Evolutionary conservation across 2,329 filamentous ascomycete species (phyloP), one percentile per base, ranked within the genome.

Genomic region (Pyrenochaeta sp.): DNA sequence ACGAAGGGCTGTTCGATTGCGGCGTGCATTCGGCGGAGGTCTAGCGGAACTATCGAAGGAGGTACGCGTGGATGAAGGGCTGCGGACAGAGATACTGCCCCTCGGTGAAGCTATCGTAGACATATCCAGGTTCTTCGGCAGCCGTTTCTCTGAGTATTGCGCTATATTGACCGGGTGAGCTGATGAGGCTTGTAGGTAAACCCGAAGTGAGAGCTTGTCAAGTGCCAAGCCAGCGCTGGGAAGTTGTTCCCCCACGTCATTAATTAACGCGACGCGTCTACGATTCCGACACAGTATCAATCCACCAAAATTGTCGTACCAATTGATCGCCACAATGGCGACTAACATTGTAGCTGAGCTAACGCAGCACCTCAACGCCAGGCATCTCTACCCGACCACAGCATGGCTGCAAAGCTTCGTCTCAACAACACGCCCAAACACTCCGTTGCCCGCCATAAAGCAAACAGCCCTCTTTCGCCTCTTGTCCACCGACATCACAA

Each of bases 1-100:
- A 67, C 95, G 90, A 17, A 98, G 84, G 6, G 94, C 94, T 50
- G 90, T 87, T 61, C 94, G 90, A 78, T 96, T 96, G 57, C 90
- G 83, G 51, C 85, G 82, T 17, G 60, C 64, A 49, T 45, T 65
- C 66, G 79, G 80, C 84, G 78, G 56, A 27, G 60, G 66, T 53
- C 63, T 57, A 20, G 63, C 49, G 42, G 64, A 61, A 58, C 64
- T 63, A 30, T 83, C 54, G 88, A 91, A 81, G 31, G 90, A 93
- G 4, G 90, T 88, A 11, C 91, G 90, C 30, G 92, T 95, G 33
- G 89, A 90, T 6, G 88, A 89, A 0, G 91, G 90, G 3, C 89
- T 89, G 7, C 82, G 78, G 37, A 86, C 79, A 36, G 79, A 87
- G 79, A 77, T 85, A 73, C 82, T 87, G 36, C 77, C 83, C 62